Conservation (phyloP, 331 rosid species). For the Erythrophleum ivorense region DNA sequence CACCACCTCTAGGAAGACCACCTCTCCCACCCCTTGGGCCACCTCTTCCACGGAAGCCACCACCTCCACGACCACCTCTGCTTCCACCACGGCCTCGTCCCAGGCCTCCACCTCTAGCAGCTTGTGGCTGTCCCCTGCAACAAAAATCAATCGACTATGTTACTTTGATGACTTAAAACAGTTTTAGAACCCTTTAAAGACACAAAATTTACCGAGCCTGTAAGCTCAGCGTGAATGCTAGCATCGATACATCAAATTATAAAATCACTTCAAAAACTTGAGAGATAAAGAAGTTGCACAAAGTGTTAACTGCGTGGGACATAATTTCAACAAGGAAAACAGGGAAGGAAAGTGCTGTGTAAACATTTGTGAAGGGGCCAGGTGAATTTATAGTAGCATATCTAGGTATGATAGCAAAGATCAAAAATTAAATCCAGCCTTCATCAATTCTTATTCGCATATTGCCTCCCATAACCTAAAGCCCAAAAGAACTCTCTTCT, state of each 20-base stretch:
- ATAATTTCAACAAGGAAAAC: not conserved
- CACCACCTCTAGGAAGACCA: slow-evolving; percentile 75
- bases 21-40: slow-evolving; percentile 84
- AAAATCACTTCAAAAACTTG: not conserved
- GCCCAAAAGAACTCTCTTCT: not conserved
- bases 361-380: not conserved
- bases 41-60: slow-evolving; percentile 84
- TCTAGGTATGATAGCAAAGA: not conserved
- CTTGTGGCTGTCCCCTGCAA: slow-evolving; percentile 73
- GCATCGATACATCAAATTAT: not conserved
- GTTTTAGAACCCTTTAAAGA: not conserved
- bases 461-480: not conserved
- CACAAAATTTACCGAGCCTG: not conserved
- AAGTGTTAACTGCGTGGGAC: not conserved
- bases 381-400: not conserved
- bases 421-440: not conserved
- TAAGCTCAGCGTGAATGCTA: not conserved
- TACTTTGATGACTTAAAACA: not conserved
- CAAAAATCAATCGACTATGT: slow-evolving; percentile 34
- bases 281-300: not conserved
- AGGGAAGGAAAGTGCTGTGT: not conserved
- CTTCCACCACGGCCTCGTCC: slow-evolving; percentile 71
- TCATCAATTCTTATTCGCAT: not conserved
- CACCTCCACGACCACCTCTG: slow-evolving; percentile 56
- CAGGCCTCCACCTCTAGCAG: slow-evolving; percentile 67